Conservation (phyloP, 2,329 filamentous ascomycete species). For the Aplosporella prunicola region DNA sequence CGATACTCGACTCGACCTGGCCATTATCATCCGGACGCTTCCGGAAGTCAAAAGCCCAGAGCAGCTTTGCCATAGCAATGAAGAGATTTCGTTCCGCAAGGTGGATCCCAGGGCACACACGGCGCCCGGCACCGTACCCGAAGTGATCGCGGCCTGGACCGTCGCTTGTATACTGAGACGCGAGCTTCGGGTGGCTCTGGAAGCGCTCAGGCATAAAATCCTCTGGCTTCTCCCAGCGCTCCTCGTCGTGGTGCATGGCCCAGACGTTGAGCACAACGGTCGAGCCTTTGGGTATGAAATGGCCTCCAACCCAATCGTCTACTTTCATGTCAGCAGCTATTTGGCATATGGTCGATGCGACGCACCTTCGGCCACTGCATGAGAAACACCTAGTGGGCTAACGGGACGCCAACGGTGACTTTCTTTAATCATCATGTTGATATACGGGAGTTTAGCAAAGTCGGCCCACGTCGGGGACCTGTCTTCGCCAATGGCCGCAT, state of each 20-base stretch:
- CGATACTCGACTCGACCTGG: constrained; percentile 1
- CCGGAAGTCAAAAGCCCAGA: constrained; percentile 27
- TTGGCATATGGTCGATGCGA: too few relatives aligned
- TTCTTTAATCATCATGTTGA: constrained; percentile 21
- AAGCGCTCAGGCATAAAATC: background rate
- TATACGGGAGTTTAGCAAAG: constrained; percentile 5
- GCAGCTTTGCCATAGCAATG: constrained; percentile 22
- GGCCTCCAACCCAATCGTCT: constrained; percentile 34
- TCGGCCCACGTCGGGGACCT: background rate
- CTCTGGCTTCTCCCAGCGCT: background rate
- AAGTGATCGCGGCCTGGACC: constrained; percentile 23
- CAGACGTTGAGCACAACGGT: constrained; percentile 29
- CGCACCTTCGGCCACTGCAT: constrained; percentile 29
- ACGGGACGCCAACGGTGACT: constrained; percentile 26
- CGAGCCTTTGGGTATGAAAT: constrained; percentile 32
- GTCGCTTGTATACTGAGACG: constrained; percentile 18
- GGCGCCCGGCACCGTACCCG: constrained; percentile 28
- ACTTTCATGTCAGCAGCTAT: constrained; percentile 24
- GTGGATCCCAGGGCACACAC: constrained; percentile 30
- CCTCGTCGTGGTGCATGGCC: too few relatives aligned
- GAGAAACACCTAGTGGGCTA: constrained; percentile 24
- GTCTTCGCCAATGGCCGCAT: constrained; percentile 5
- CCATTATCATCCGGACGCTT: background rate
- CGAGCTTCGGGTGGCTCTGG: background rate
- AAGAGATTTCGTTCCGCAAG: constrained; percentile 24